Conservation (phyloP, 176 grass and related monocot species). For the Carex myosuroides region DNA sequence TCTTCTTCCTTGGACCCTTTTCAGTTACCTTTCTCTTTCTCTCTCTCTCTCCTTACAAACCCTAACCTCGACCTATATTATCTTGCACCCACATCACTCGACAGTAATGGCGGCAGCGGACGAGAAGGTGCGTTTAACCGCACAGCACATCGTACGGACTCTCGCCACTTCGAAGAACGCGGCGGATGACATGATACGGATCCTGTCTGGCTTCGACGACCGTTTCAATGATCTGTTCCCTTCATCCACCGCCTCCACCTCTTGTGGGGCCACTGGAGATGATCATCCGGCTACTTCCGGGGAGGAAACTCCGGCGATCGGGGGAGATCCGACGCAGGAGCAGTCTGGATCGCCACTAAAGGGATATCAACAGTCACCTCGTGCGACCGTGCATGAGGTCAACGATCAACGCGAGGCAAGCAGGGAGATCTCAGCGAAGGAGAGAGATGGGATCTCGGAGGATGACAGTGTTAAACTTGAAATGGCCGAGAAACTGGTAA, state of each 20-base stretch:
- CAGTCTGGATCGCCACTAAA: constrained; percentile 1
- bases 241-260: neutral
- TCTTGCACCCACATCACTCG: constrained; percentile 11
- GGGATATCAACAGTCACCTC: neutral
- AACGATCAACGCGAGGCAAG: constrained; percentile 27
- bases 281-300: neutral
- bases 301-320: constrained; percentile 29
- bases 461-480: constrained; percentile 17
- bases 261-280: neutral
- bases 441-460: constrained; percentile 18
- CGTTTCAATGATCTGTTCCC: constrained; percentile 68
- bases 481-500: constrained; percentile 25
- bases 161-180: constrained; percentile 89
- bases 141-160: constrained; percentile 78
- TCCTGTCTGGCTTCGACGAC: constrained; percentile 86
- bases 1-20: neutral
- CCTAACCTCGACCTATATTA: constrained; percentile 14
- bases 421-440: constrained; percentile 18
- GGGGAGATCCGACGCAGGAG: constrained; percentile 19
- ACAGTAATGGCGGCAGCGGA: constrained; percentile 56
- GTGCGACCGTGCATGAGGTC: constrained; percentile 20
- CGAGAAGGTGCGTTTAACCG: constrained; percentile 78
- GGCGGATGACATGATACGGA: constrained; percentile 91
- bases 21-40: neutral
- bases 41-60: neutral